Evolutionary conservation across 352 stramenopile species (phyloP), one percentile per base, ranked within the genome.

Genomic region (Pythium scleroteichum): DNA sequence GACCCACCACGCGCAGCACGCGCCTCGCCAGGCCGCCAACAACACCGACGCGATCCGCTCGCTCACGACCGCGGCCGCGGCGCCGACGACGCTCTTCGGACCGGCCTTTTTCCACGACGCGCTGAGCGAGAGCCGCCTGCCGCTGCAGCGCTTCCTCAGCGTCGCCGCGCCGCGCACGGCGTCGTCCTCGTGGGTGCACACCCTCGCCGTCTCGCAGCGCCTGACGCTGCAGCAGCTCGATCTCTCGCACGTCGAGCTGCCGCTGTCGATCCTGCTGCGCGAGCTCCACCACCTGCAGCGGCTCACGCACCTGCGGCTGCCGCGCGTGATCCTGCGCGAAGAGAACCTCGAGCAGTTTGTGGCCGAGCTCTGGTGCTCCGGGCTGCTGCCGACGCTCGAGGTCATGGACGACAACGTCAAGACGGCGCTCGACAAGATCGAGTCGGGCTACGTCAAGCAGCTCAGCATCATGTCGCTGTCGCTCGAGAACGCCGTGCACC

Each of bases 331-430:
- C 22, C 63, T 91, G 39, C 75, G 82, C 1, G 71, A 87, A 23
- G 78, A 90, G 26, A 88, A 92, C 59, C 45, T 94, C 22, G 85
- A 94, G 63, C 79, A 87, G 61, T 78, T 92, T 20, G 59, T 94
- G 39, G 76, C 76, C 23, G 78, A 73, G n/a, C 53, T 94, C n/a
- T 76, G 70, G 22, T 89, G 80, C 50, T 53, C 66, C 0, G 64
- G 71, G 24, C 22, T 91, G 22, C 61, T 94, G 8, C 78, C 80
- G 17, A 60, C 56, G 7, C 65, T 93, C 4, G 57, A 62, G 39
- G 71, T 73, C 24, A 85, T 90, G 40, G 85, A 92, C 55, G 72
- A 75, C 8, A 62, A 73, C n/a, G 76, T 92, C 7, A 66, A 73
- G 27, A 44, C 62, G 14, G 85, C 82, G n/a, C 78, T 94, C 66